A percentile compares a stretch with the other conserved stretches of the same genome.
phyloP scores from a whole-genome alignment of 2,329 filamentous ascomycete species.

The Stagonosporopsis cucurbitacearum region DNA sequence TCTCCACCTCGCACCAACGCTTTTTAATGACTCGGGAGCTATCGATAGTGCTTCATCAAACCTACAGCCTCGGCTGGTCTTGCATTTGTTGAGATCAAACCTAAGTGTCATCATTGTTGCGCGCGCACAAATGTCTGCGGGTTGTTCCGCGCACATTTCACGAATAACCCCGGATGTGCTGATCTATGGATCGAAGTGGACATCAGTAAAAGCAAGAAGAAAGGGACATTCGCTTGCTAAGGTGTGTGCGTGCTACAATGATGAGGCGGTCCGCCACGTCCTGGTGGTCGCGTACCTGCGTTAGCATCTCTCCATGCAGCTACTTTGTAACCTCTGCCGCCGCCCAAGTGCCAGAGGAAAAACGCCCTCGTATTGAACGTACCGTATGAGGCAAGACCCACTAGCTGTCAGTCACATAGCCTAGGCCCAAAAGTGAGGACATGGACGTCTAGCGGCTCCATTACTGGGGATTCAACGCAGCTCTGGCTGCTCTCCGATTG shows the following conservation, averaged over 20 bases:
- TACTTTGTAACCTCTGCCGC: background rate
- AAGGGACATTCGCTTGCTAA: background rate
- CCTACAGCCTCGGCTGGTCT: background rate
- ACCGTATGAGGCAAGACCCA: background rate
- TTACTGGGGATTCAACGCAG: slow-evolving; percentile 1
- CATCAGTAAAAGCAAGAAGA: background rate
- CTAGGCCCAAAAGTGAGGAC: background rate
- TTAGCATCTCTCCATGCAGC: background rate
- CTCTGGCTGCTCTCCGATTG: background rate
- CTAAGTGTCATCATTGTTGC: background rate
- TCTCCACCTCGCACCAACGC: background rate
- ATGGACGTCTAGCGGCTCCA: background rate
- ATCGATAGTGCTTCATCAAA: slow-evolving; percentile 9
- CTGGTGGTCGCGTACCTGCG: slow-evolving; percentile 6
- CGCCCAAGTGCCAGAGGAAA: background rate
- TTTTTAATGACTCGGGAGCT: background rate
- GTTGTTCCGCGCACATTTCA: background rate
- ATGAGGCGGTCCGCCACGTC: background rate
- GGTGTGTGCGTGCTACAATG: background rate
- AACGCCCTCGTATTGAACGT: background rate
- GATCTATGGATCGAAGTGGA: background rate
- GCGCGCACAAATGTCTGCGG: slow-evolving; percentile 1
- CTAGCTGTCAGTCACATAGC: background rate
- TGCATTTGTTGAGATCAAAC: background rate
- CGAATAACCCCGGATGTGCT: no score